Evolutionary conservation across 2,329 filamentous ascomycete species (phyloP).

Genomic region (Fusarium gaditjirri): DNA sequence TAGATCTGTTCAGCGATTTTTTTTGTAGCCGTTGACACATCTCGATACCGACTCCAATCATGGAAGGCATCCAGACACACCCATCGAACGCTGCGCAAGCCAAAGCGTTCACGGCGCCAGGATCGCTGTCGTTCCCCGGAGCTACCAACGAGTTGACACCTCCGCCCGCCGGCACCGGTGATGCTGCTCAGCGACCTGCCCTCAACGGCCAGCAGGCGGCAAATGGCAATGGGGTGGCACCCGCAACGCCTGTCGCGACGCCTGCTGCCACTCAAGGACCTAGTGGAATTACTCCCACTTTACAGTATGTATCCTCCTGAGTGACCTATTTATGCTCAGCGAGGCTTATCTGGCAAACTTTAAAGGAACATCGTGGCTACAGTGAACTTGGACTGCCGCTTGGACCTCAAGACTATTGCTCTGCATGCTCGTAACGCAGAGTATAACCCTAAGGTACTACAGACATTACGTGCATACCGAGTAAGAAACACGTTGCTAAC

Average conservation of each 20-base stretch:
- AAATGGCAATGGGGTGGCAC: slow-evolving; percentile 83
- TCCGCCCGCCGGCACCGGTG: slow-evolving; percentile 79
- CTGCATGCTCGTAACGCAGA: slow-evolving; percentile 98
- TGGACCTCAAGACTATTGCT: slow-evolving; percentile 99
- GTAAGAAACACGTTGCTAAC: slow-evolving; percentile 46
- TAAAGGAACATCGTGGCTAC: slow-evolving; percentile 98
- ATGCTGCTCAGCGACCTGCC: slow-evolving; percentile 52
- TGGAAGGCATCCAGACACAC: slow-evolving; percentile 93
- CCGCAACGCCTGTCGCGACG: slow-evolving; percentile 90
- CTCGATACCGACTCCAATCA: slow-evolving; percentile 58
- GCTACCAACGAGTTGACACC: slow-evolving; percentile 81
- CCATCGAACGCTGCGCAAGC: slow-evolving; percentile 92
- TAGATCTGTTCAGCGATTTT: slow-evolving; percentile 51
- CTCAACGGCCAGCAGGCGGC: slow-evolving; percentile 65
- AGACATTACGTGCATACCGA: slow-evolving; percentile 40
- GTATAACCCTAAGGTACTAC: slow-evolving; percentile 94
- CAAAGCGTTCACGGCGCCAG: slow-evolving; percentile 92
- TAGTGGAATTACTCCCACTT: slow-evolving; percentile 89
- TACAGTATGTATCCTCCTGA: slow-evolving; percentile 86
- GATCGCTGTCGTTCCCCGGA: slow-evolving; percentile 91
- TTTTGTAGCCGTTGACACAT: slow-evolving; percentile 32
- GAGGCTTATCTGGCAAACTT: slow-evolving; percentile 63
- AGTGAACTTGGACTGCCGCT: slow-evolving; percentile 95
- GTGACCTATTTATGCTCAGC: slow-evolving; percentile 50
- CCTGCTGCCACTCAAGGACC: slow-evolving; percentile 84